phyloP scores from a whole-genome alignment of 2,329 filamentous ascomycete species.

The Ilyonectria destructans region DNA sequence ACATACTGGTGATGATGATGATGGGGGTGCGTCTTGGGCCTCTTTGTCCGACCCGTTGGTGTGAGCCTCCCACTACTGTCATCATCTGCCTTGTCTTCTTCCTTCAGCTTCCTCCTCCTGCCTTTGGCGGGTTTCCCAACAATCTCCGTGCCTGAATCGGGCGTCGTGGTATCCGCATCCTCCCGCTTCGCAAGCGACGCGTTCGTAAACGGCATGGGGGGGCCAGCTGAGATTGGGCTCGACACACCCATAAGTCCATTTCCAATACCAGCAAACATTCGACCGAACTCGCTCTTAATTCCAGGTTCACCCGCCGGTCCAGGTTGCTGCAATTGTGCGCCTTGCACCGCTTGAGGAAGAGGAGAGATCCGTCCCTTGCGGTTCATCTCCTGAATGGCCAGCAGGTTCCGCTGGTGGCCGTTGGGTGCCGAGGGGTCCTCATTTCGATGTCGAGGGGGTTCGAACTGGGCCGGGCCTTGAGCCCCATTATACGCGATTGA shows the following conservation, averaged over 20 bases:
- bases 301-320: slow-evolving; percentile 87
- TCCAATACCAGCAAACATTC: slow-evolving; percentile 95
- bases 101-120: slow-evolving; percentile 81
- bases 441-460: slow-evolving; percentile 56
- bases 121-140: slow-evolving; percentile 63
- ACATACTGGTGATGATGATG: slow-evolving; percentile 80
- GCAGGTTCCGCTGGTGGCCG: slow-evolving; percentile 74
- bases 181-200: slow-evolving; percentile 67
- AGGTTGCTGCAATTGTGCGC: slow-evolving; percentile 85
- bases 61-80: slow-evolving; percentile 75
- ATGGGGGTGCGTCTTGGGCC: slow-evolving; percentile 77
- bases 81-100: slow-evolving; percentile 83
- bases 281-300: slow-evolving; percentile 95
- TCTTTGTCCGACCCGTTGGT: slow-evolving; percentile 74
- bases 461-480: slow-evolving; percentile 60
- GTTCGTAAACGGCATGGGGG: slow-evolving; percentile 64
- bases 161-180: slow-evolving; percentile 62
- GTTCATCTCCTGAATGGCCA: slow-evolving; percentile 87
- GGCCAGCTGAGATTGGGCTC: slow-evolving; percentile 64
- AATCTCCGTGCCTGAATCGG: slow-evolving; percentile 63
- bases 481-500: slow-evolving; percentile 66
- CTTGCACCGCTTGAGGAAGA: slow-evolving; percentile 93
- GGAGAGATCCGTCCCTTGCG: slow-evolving; percentile 89
- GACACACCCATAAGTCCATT: slow-evolving; percentile 69
- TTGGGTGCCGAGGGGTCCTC: slow-evolving; percentile 72